Evolutionary conservation across 1,284 basidiomycete genomes (phyloP).

Genomic region (Heterobasidion occidentale): DNA sequence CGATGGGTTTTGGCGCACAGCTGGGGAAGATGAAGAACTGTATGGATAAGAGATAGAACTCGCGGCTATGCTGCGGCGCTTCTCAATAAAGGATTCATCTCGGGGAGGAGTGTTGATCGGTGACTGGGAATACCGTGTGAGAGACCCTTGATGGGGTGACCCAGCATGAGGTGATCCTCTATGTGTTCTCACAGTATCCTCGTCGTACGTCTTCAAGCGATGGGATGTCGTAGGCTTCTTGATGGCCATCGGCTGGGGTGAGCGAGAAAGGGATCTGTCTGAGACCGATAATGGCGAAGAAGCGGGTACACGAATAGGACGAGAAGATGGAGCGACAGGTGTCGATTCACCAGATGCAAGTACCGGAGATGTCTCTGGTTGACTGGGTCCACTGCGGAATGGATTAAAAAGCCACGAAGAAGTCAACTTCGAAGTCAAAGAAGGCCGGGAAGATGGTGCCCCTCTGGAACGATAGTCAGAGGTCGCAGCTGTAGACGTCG

Average conservation of each 20-base stretch:
- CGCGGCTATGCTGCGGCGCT: conserved; percentile 42
- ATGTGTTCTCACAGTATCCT: conserved; percentile 33
- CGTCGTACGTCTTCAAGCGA: conserved; percentile 50
- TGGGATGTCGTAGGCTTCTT: conserved; percentile 31
- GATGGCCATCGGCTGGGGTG: conserved; percentile 43
- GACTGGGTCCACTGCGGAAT: conserved; percentile 54
- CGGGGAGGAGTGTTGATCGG: conserved; percentile 61
- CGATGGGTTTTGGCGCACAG: conserved; percentile 56
- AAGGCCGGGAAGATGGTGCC: conserved; percentile 26
- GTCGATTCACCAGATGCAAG: conserved; percentile 35
- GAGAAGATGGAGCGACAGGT: conserved; percentile 1
- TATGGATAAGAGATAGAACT: conserved; percentile 31
- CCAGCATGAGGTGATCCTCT: conserved; percentile 29
- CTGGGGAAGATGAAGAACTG: conserved; percentile 40
- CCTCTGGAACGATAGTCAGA: conserved; percentile 11
- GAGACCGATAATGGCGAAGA: conserved; percentile 17
- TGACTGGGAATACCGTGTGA: conserved; percentile 35
- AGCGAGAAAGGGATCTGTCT: conserved; percentile 12
- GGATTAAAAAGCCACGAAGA: conserved; percentile 71
- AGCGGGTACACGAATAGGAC: neutral
- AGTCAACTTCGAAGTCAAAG: conserved; percentile 51
- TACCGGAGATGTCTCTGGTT: conserved; percentile 50
- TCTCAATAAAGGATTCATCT: conserved; percentile 48
- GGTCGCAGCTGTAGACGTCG: conserved; percentile 30
- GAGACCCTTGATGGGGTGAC: conserved; percentile 18